Conservation (phyloP, 2,329 filamentous ascomycete genomes). For the Hypocreales sp. region DNA sequence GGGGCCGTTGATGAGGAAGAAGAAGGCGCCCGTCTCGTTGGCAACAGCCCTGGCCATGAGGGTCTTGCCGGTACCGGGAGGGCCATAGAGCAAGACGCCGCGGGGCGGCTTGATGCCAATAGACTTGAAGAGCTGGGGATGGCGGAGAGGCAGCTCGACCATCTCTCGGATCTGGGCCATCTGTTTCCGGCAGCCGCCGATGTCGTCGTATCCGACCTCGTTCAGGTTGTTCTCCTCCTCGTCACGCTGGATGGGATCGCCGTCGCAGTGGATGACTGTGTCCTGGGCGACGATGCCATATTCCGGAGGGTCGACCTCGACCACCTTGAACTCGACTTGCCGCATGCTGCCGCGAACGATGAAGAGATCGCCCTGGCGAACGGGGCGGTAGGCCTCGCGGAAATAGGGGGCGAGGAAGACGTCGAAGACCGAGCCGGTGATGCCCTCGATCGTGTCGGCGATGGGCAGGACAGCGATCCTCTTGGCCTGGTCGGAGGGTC, state of each 20-base stretch:
- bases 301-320: constrained; percentile 95
- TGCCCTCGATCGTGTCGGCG: constrained; percentile 92
- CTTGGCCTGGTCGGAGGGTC: constrained; percentile 55
- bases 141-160: constrained; percentile 89
- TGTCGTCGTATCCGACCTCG: constrained; percentile 97
- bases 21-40: constrained; percentile 98
- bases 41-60: constrained; percentile 97
- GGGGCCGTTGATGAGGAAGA: constrained; percentile 98
- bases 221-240: constrained; percentile 99
- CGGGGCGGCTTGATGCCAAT: constrained; percentile 99
- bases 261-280: constrained; percentile 97
- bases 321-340: constrained; percentile 98
- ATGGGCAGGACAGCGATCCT: constrained; percentile 96
- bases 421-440: constrained; percentile 95
- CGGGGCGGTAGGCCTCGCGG: constrained; percentile 94
- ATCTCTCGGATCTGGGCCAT: constrained; percentile 99
- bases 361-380: constrained; percentile 95
- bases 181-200: constrained; percentile 98
- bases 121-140: constrained; percentile 98
- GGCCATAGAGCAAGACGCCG: constrained; percentile 91
- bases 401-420: constrained; percentile 99
- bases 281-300: constrained; percentile 98
- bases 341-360: constrained; percentile 96
- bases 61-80: constrained; percentile 98
- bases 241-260: constrained; percentile 73